Evolutionary conservation across 2,329 filamentous ascomycete species (phyloP).

Genomic region (Trichoderma koningii): DNA sequence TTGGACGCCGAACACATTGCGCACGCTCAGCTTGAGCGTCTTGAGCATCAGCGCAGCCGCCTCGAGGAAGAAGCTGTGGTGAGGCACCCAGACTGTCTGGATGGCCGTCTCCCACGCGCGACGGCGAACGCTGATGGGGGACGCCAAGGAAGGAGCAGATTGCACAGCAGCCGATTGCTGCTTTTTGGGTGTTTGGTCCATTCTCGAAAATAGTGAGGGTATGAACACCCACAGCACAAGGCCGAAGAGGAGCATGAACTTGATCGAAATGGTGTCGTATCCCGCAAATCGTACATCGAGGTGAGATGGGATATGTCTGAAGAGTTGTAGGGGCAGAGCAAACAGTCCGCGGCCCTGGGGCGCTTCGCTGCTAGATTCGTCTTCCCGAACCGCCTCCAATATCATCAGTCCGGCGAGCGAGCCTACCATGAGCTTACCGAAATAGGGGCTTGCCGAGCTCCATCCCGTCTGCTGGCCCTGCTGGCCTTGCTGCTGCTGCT

Average conservation of each 20-base stretch:
- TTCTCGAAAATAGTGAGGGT: constrained; percentile 52
- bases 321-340: constrained; percentile 61
- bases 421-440: constrained; percentile 85
- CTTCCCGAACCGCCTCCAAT: constrained; percentile 73
- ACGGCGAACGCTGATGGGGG: constrained; percentile 80
- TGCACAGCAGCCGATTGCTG: constrained; percentile 48
- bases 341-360: constrained; percentile 68
- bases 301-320: constrained; percentile 51
- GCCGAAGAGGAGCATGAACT: constrained; percentile 55
- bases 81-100: constrained; percentile 88
- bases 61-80: constrained; percentile 83
- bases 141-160: constrained; percentile 71
- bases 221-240: constrained; percentile 57
- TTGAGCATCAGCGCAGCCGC: constrained; percentile 78
- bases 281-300: constrained; percentile 58
- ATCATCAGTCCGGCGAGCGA: constrained; percentile 92
- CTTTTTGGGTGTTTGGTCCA: constrained; percentile 55
- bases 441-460: constrained; percentile 57
- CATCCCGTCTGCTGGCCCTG: constrained; percentile 56
- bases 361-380: constrained; percentile 65
- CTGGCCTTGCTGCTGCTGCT: constrained; percentile 45
- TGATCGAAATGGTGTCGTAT: constrained; percentile 56
- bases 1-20: constrained; percentile 74
- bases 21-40: constrained; percentile 76
- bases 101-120: constrained; percentile 93